These are phyloP conservation scores for Gnetum montanum DNA, from an alignment of 75 land plant genomes.

Conservation along the genomic window DNA sequence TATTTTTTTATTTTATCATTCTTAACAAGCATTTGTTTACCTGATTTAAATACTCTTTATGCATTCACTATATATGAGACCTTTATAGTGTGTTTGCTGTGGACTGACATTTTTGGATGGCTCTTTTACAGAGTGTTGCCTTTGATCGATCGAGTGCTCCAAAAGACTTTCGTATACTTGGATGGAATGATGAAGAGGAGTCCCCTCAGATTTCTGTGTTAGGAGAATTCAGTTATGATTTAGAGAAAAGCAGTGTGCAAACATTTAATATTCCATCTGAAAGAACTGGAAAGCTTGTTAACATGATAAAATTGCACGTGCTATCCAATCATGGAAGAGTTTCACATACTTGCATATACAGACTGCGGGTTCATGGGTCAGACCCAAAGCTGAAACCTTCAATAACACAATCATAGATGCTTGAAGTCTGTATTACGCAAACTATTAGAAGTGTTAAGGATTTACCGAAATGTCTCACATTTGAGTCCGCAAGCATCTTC, in stretches of 20 bases:
- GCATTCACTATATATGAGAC: no score
- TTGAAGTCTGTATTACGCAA: no score
- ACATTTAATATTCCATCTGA: slow-evolving; percentile 46
- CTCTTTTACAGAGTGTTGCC: slow-evolving; percentile 69
- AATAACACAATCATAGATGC: no score
- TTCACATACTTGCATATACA: slow-evolving; percentile 85
- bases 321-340: slow-evolving; percentile 79
- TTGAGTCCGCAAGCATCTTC: no score
- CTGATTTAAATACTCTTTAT: no score
- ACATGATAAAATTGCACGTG: slow-evolving; percentile 72
- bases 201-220: slow-evolving; percentile 39
- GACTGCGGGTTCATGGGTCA: slow-evolving; percentile 83
- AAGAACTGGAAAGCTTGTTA: slow-evolving; percentile 25
- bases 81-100: no score
- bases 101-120: background rate
- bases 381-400: no score
- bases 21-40: no score
- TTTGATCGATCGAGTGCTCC: slow-evolving; percentile 87
- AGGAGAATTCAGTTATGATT: slow-evolving; percentile 70
- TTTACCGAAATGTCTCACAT: no score
- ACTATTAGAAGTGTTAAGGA: no score
- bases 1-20: no score
- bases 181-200: slow-evolving; percentile 47
- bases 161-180: slow-evolving; percentile 63
- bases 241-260: slow-evolving; percentile 61